A percentile compares a stretch with the other conserved stretches of the same genome.
phyloP scores from a whole-genome alignment of 2,329 filamentous ascomycete genomes.

The Ophiosphaerella herpotricha region DNA sequence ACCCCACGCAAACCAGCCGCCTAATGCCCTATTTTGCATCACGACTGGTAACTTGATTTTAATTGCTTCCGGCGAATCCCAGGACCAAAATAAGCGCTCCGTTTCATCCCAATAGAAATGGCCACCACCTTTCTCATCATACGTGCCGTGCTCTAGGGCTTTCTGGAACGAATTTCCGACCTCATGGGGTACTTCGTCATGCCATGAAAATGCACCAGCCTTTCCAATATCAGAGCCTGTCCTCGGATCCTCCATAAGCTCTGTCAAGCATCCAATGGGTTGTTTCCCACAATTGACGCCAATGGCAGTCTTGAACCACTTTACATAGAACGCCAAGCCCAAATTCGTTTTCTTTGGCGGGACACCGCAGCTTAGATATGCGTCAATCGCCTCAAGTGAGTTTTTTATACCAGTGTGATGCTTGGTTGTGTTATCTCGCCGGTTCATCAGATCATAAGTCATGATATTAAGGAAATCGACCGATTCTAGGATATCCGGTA shows the following conservation, averaged over 20 bases:
- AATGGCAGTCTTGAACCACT: constrained; percentile 63
- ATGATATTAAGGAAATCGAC: constrained; percentile 74
- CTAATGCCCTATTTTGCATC: constrained; percentile 59
- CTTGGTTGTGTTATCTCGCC: constrained; percentile 65
- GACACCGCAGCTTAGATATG: constrained; percentile 63
- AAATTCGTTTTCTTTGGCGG: constrained; percentile 62
- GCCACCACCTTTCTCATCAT: constrained; percentile 64
- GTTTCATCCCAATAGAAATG: constrained; percentile 69
- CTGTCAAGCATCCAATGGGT: constrained; percentile 65
- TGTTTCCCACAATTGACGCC: constrained; percentile 51
- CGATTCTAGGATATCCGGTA: constrained; percentile 61
- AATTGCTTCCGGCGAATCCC: constrained; percentile 68
- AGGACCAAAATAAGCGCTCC: constrained; percentile 71
- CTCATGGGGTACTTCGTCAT: constrained; percentile 42
- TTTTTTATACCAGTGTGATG: constrained; percentile 66
- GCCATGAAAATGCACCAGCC: constrained; percentile 60
- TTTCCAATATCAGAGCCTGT: constrained; percentile 64
- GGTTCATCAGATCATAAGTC: constrained; percentile 73
- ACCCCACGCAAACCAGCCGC: constrained; percentile 76
- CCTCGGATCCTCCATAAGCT: constrained; percentile 63
- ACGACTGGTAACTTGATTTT: constrained; percentile 64
- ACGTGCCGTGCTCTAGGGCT: constrained; percentile 58
- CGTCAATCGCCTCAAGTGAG: constrained; percentile 61
- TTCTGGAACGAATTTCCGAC: constrained; percentile 61
- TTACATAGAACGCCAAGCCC: constrained; percentile 70